Evolutionary conservation across 139 green algal species (phyloP).

Genomic region (Chlorella sp.): DNA sequence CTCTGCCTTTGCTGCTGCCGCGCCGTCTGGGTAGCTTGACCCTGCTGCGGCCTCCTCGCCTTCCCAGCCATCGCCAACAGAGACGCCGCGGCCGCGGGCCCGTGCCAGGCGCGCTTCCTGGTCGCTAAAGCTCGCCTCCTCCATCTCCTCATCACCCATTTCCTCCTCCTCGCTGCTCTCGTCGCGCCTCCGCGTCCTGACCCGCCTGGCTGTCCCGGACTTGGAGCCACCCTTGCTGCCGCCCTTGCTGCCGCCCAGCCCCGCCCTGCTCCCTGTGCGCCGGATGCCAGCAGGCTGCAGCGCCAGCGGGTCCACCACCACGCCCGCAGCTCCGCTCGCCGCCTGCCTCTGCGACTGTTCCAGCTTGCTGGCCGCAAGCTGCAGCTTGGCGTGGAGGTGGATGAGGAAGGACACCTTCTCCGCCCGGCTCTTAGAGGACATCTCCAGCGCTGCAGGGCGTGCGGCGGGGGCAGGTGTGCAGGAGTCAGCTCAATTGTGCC

Average conservation of each 20-base stretch:
- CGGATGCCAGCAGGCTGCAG: neutral
- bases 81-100: neutral
- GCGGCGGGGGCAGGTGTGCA: neutral
- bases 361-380: conserved; percentile 15
- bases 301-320: neutral
- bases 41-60: neutral
- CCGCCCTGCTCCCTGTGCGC: neutral
- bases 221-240: neutral
- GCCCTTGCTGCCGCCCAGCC: neutral
- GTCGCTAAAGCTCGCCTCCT: too few species aligned
- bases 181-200: neutral
- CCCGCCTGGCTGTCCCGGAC: neutral
- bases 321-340: neutral
- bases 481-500: neutral
- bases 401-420: conserved; percentile 61
- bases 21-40: too few species aligned
- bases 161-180: too few species aligned
- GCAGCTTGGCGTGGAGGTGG: conserved; percentile 51
- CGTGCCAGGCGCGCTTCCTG: neutral
- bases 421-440: conserved; percentile 29
- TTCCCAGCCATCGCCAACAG: neutral
- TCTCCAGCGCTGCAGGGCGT: conserved; percentile 40
- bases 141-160: too few species aligned
- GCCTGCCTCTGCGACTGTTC: conserved; percentile 7
- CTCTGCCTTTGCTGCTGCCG: neutral